These are phyloP conservation scores for Mrakia blollopis DNA, from an alignment of 768 basidiomycete species.

Conservation along the genomic window DNA sequence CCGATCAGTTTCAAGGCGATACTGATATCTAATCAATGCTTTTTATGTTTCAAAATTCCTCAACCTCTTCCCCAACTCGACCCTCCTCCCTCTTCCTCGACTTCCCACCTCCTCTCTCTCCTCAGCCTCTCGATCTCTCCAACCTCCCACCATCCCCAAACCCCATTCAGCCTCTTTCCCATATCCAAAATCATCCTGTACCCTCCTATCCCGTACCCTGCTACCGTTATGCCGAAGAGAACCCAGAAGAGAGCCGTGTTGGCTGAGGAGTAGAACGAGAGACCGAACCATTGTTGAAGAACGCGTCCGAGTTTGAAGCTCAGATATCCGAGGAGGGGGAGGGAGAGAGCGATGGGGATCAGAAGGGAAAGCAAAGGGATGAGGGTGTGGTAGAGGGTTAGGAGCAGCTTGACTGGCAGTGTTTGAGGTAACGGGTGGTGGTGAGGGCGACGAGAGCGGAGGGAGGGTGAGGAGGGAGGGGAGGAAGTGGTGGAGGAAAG, in stretches of 20 bases:
- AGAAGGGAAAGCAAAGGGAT: neutral
- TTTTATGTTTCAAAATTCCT: too few species aligned
- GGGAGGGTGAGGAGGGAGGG: neutral
- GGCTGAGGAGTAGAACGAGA: neutral
- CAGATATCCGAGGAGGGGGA: slow-evolving; percentile 5
- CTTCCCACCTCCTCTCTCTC: neutral
- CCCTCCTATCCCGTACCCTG: neutral
- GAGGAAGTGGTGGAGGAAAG: neutral
- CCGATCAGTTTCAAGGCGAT: too few species aligned
- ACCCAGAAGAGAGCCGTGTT: neutral
- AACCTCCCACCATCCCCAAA: slow-evolving; percentile 8
- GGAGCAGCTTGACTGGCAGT: neutral
- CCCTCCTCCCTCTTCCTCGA: neutral
- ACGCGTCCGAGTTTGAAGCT: neutral
- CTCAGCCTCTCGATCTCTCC: too few species aligned
- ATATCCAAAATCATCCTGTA: slow-evolving; percentile 1
- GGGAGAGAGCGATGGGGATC: neutral
- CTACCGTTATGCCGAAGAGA: neutral
- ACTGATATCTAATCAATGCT: too few species aligned
- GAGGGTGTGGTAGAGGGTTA: neutral
- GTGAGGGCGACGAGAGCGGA: neutral
- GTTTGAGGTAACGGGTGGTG: neutral
- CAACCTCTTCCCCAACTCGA: neutral
- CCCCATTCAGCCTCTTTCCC: neutral
- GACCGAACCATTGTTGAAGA: neutral